These are phyloP conservation scores for Candida endomychidarum DNA, from an alignment of 805 yeast species.

Conservation along the genomic window DNA sequence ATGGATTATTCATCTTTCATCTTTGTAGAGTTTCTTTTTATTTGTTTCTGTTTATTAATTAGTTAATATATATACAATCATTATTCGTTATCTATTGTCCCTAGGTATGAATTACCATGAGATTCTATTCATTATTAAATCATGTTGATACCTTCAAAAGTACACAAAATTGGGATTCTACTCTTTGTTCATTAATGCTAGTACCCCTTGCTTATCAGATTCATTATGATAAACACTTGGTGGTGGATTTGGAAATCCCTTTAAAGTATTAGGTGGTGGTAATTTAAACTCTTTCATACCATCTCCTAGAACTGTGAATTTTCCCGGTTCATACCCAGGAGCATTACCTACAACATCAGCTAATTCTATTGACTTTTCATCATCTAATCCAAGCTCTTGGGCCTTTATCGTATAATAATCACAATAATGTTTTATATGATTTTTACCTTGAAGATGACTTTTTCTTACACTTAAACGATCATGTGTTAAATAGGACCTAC, in stretches of 20 bases:
- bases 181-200: constrained; percentile 5
- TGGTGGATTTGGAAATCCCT: constrained; percentile 34
- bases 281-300: constrained; percentile 15
- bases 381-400: constrained; percentile 38
- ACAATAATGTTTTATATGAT: constrained; percentile 69
- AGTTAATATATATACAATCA: not conserved
- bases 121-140: no score
- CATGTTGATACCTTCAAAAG: no score
- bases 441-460: constrained; percentile 74
- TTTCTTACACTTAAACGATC: constrained; percentile 85
- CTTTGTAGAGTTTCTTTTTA: not conserved
- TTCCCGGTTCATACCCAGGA: constrained; percentile 19
- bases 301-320: constrained; percentile 2
- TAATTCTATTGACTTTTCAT: constrained; percentile 17
- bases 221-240: constrained; percentile 27
- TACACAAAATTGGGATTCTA: no score
- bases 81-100: not conserved
- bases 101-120: no score
- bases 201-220: constrained; percentile 11
- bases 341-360: constrained; percentile 30
- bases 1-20: no score
- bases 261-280: constrained; percentile 36
- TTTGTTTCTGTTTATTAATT: not conserved
- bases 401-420: constrained; percentile 65
- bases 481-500: constrained; percentile 80